A percentile compares a stretch with the other conserved stretches of the same genome.
Evolutionary conservation across 176 grass and related monocot genomes (phyloP).

Genomic region (Tillandsia leiboldiana): DNA sequence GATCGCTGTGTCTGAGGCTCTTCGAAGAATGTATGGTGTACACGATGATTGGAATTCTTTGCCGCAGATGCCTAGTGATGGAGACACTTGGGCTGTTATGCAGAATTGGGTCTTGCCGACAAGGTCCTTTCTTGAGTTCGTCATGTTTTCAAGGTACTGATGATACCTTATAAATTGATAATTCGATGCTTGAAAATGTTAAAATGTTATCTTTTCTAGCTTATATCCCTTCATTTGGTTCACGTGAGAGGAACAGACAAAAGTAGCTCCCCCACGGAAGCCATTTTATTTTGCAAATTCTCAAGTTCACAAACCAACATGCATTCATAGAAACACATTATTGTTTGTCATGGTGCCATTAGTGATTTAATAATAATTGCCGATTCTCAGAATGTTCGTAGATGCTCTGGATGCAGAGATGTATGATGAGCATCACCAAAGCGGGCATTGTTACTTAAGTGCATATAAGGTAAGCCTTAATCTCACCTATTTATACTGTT

Average conservation of each 20-base stretch:
- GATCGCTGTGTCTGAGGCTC: constrained; percentile 46
- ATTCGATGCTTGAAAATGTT: no score
- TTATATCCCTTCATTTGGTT: neutral
- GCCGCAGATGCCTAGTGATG: constrained; percentile 65
- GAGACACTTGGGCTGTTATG: constrained; percentile 85
- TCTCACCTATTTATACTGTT: neutral
- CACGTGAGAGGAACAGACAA: no score
- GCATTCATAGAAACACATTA: neutral
- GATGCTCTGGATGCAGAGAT: constrained; percentile 82
- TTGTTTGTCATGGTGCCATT: neutral
- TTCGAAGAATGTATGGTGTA: constrained; percentile 81
- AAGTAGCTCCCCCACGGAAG: no score
- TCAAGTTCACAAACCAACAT: no score
- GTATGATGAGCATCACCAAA: constrained; percentile 71
- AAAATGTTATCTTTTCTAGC: neutral
- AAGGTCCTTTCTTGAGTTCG: constrained; percentile 86
- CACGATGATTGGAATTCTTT: constrained; percentile 46
- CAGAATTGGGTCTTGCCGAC: constrained; percentile 95
- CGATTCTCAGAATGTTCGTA: constrained; percentile 75
- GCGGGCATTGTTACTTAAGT: constrained; percentile 65
- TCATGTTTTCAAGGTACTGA: constrained; percentile 91
- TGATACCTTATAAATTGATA: constrained; percentile 5
- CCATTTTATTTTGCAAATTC: no score
- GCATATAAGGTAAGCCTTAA: constrained; percentile 41
- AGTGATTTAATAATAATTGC: neutral